These are phyloP conservation scores for Leucosporidium scottii DNA, from an alignment of 768 basidiomycete species.

Conservation along the genomic window DNA sequence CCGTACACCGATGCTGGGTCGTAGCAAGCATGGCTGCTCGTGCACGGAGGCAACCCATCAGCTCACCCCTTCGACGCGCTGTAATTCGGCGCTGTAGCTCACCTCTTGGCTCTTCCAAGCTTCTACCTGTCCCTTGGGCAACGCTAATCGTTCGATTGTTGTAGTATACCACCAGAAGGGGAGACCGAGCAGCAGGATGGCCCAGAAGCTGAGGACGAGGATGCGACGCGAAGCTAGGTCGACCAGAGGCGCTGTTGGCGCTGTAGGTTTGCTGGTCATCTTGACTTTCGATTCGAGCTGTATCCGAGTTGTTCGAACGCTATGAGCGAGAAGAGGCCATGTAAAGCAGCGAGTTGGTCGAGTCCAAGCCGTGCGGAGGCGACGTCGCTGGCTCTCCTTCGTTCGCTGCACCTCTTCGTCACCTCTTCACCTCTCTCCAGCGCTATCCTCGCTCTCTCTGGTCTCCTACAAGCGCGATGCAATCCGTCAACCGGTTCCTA, in stretches of 20 bases:
- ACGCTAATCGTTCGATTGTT: constrained; percentile 70
- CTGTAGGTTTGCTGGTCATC: neutral
- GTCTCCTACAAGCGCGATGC: constrained; percentile 32
- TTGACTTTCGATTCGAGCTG: neutral
- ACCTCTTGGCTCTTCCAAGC: constrained; percentile 40
- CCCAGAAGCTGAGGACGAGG: constrained; percentile 71
- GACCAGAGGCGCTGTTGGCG: neutral
- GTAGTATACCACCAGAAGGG: constrained; percentile 95
- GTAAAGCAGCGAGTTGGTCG: neutral
- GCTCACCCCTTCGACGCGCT: neutral
- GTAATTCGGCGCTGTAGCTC: neutral
- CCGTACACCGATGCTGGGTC: neutral
- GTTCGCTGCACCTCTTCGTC: neutral
- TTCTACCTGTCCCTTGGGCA: constrained; percentile 59
- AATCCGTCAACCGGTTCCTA: constrained; percentile 68
- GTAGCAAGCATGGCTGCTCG: constrained; percentile 17
- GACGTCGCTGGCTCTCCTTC: neutral
- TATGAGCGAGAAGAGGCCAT: neutral
- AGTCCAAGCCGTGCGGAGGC: neutral
- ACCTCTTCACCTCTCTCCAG: neutral
- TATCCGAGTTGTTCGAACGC: neutral
- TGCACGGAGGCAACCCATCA: neutral
- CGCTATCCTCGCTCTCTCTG: neutral
- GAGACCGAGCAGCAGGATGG: constrained; percentile 62
- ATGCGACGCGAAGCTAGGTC: constrained; percentile 47